Conservation (phyloP, 75 land plant genomes). For the Chamaecyparis obtusa region DNA sequence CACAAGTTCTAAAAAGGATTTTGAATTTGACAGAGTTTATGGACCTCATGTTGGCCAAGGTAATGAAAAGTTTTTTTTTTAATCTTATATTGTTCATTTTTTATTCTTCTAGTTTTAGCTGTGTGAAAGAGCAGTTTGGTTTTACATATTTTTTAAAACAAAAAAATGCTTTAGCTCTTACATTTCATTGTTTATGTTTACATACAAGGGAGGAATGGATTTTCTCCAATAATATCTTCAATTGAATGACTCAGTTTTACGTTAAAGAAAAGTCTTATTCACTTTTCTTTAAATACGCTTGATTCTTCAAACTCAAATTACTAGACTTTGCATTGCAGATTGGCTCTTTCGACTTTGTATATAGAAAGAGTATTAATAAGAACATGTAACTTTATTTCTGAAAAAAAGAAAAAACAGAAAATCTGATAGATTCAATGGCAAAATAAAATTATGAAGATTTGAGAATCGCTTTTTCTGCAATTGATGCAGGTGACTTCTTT, state of each 20-base stretch:
- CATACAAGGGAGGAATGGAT: not conserved
- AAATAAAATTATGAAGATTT: not conserved
- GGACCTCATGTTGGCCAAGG: slow-evolving; percentile 99
- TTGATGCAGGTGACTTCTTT: slow-evolving; percentile 78
- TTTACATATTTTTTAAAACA: not conserved
- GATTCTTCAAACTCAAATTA: not conserved
- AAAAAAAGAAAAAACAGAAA: not conserved
- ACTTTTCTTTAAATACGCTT: not conserved
- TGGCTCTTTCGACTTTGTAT: not conserved
- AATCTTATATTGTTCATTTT: not conserved
- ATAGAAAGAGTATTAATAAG: not conserved
- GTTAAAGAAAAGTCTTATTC: not conserved
- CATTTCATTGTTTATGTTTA: slow-evolving; percentile 5
- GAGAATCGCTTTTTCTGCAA: not conserved
- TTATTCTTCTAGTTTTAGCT: not conserved
- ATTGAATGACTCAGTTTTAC: not conserved
- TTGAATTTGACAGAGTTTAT: slow-evolving; percentile 97
- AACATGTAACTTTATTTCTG: not conserved
- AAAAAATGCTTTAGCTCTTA: not conserved
- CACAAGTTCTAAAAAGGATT: slow-evolving; percentile 76
- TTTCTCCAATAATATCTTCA: not conserved
- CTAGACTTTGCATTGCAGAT: not conserved
- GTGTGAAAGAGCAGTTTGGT: not conserved
- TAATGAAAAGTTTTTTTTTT: slow-evolving; percentile 10
- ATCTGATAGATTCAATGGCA: not conserved